Evolutionary conservation across 202 grass and related monocot genomes (phyloP), one percentile per base, ranked within the genome.

Genomic region (Cymbopogon flexuosus): DNA sequence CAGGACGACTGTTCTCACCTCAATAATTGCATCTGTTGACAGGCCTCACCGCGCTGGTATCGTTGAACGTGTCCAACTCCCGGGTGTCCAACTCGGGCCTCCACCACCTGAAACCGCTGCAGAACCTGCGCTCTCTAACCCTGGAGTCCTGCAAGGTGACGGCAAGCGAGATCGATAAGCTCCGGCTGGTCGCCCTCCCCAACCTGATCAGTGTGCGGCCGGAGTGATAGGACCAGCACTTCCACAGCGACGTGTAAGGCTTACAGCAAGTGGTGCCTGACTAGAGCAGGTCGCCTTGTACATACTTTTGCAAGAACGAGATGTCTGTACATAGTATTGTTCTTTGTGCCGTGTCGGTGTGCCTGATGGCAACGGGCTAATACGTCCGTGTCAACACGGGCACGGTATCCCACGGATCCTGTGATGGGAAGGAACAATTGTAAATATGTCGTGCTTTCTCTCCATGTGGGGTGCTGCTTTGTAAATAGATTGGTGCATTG

Each of bases 141-240:
- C 81, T 99, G 73, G 96, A 96, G 66, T 96, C 92, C 3, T 91
- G 88, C 92, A 93, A 88, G 87, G 96, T 99, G 27, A 96, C 96
- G 1, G 84, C 85, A n/a, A 76, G 23, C 0, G 96, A 93, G 81
- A 86, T 99, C 57, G 93, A 93, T 87, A 99, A 99, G 85, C 77
- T 99, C 58, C 92, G 81, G 19, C 47, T 90, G 73, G 76, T 83
- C 12, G 83, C 85, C 35, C 96, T 99, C 15, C 92, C 96, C 21
- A 93, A 93, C 74, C 89, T 99, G 46, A 47, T 96, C 12, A 96
- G 58, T 22, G 74, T 95, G 56, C 80, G 96, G 36, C 96, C 96
- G 1, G 84, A 93, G 73, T 96, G 81, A 86, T 45, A 27, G 1
- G 8, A 42, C 41, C 8, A 4, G 27, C 43, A n/a, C 69, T 52